These are phyloP conservation scores for Stachybotrys chlorohalonatus DNA, from an alignment of 2,329 filamentous ascomycete species.

Conservation along the genomic window DNA sequence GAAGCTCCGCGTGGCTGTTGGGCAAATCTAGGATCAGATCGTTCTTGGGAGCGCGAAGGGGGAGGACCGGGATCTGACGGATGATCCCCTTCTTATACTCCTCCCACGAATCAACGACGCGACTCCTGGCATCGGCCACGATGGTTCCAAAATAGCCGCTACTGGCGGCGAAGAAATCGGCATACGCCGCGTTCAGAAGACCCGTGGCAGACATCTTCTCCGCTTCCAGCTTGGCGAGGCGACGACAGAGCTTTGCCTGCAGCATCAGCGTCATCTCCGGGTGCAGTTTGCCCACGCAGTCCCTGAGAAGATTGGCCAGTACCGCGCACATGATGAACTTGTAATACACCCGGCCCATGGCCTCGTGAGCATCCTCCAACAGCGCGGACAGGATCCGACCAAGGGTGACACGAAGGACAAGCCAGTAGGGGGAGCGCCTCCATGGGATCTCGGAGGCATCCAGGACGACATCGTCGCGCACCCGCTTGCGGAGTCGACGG, in stretches of 20 bases:
- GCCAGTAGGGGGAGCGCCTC: slow-evolving; percentile 53
- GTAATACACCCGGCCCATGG: slow-evolving; percentile 34
- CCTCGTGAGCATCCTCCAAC: slow-evolving; percentile 17
- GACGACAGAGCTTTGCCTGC: slow-evolving; percentile 43
- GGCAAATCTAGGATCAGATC: slow-evolving; percentile 27
- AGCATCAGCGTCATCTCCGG: slow-evolving; percentile 11
- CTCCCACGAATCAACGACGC: slow-evolving; percentile 27
- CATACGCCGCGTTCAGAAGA: background rate
- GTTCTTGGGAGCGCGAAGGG: slow-evolving; percentile 17
- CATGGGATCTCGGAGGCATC: slow-evolving; percentile 41
- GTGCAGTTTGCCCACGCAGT: slow-evolving; percentile 12
- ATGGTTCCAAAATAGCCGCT: background rate
- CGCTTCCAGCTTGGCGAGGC: slow-evolving; percentile 47
- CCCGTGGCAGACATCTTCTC: slow-evolving; percentile 1
- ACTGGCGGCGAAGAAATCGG: slow-evolving; percentile 1
- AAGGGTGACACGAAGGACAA: slow-evolving; percentile 49
- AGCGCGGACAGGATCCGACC: slow-evolving; percentile 39
- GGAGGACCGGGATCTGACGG: slow-evolving; percentile 32
- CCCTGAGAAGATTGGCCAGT: slow-evolving; percentile 35
- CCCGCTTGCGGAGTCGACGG: slow-evolving; percentile 40
- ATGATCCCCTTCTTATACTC: slow-evolving; percentile 25
- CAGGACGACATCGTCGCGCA: slow-evolving; percentile 54
- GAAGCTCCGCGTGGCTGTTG: slow-evolving; percentile 22
- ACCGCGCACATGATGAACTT: slow-evolving; percentile 47
- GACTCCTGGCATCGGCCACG: slow-evolving; percentile 6